phyloP scores from a whole-genome alignment of 768 basidiomycete genomes.

The Saitozyma sp. region DNA sequence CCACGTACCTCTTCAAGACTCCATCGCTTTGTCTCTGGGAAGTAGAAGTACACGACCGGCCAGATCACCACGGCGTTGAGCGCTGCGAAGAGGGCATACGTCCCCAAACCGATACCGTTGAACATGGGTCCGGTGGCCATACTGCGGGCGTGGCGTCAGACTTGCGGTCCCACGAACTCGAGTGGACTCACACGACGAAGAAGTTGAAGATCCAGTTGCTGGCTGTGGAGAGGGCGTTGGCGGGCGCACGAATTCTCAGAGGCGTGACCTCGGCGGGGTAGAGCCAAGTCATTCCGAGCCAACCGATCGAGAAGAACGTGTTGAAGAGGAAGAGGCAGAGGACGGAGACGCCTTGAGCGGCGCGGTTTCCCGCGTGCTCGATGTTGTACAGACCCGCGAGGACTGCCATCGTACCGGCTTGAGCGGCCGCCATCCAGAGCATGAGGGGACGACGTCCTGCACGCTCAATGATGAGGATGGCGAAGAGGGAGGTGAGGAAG shows the following conservation, averaged over 20 bases:
- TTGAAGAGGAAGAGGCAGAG: conserved; percentile 70
- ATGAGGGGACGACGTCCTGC: conserved; percentile 45
- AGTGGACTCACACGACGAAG: conserved; percentile 5
- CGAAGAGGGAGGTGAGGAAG: conserved; percentile 41
- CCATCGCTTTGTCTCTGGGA: conserved; percentile 29
- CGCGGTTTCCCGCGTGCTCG: conserved; percentile 54
- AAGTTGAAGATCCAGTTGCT: conserved; percentile 53
- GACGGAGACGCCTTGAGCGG: conserved; percentile 59
- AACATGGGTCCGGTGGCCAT: conserved; percentile 31
- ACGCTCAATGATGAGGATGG: conserved; percentile 39
- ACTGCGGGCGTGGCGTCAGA: background rate
- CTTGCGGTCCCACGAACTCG: background rate
- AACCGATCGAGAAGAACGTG: conserved; percentile 69
- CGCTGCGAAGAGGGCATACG: conserved; percentile 34
- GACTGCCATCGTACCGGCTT: conserved; percentile 61
- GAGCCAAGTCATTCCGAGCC: conserved; percentile 70
- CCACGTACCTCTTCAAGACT: conserved; percentile 23
- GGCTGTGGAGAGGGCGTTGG: conserved; percentile 65
- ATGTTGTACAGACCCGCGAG: conserved; percentile 62
- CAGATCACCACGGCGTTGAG: conserved; percentile 29
- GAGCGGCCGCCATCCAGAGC: conserved; percentile 28
- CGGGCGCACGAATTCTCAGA: conserved; percentile 64
- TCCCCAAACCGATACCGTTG: conserved; percentile 26
- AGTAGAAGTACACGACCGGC: conserved; percentile 26
- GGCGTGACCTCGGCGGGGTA: conserved; percentile 71